Evolutionary conservation across 257 asterid genomes (phyloP), one percentile per base, ranked within the genome.

Genomic region (Handroanthus guayacan): DNA sequence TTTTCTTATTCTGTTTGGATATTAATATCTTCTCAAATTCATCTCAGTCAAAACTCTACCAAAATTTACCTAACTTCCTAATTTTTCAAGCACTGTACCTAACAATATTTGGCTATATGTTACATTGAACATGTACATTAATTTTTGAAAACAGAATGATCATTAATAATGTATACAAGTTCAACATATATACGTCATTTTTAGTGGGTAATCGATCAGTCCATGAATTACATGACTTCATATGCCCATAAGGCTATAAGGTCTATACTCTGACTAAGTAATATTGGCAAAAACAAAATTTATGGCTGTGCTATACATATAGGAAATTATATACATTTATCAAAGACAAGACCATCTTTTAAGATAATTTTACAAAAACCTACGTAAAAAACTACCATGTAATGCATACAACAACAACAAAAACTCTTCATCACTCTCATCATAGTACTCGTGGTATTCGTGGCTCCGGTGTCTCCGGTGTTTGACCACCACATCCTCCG

Each of bases 341-440:
- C 4, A 0, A 36, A 3, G 38, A 58, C 18, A 41, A 41, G 17
- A 3, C 8, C 16, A 6, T 9, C 8, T 54, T 14, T 20, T 12
- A 52, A 11, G 13, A 7, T 54, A 43, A 3, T 12, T 16, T 81
- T 75, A 84, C 62, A 76, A 83, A 75, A 87, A 81, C 55, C 88
- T 78, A 34, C 89, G 77, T 13, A 73, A 17, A 47, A 70, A 76
- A 85, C 75, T 79, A 78, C 91, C 90, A 73, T 85, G 88, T 70
- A 88, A 82, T 0, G 86, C 75, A 5, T 89, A 86, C 41, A 88
- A 51, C 85, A 86, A 73, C 44, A 83, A 55, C 78, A 83, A 50
- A 1, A 88, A 34, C 80, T 82, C 92, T 78, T 85, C 92, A 38
- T 87, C 92, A 61, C 82, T 79, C 18, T 83, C 89, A 44, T 74